Conservation (phyloP, 192 early-diverging fungal species). For the Podila epicladia region DNA sequence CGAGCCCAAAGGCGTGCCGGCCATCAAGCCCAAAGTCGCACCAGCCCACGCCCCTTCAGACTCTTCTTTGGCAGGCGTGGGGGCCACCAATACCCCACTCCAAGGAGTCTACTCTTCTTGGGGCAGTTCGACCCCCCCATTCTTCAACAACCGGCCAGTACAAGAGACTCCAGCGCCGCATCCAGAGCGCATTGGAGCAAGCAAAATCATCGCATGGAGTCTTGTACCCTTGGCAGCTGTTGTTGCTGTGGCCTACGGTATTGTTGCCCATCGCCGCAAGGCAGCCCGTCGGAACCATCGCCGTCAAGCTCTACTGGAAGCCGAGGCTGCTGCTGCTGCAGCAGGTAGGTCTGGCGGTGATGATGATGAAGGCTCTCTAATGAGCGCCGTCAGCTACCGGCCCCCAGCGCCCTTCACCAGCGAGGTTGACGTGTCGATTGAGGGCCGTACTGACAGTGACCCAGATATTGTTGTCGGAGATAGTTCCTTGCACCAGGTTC, state of each 20-base stretch:
- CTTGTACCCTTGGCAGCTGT: conserved; percentile 14
- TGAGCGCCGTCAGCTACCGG: conserved; percentile 41
- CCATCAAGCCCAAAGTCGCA: no score
- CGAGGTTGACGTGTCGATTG: conserved; percentile 29
- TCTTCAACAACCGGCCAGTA: no score
- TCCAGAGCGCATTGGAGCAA: no score
- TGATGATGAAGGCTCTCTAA: conserved; percentile 15
- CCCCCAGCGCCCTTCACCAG: conserved; percentile 44
- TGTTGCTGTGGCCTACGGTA: conserved; percentile 20
- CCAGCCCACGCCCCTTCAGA: no score
- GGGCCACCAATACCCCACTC: no score
- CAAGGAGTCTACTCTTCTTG: no score
- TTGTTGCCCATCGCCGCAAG: conserved; percentile 31
- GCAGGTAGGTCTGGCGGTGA: not conserved
- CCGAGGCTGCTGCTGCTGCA: conserved; percentile 7
- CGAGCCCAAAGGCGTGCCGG: no score
- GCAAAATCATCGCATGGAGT: no score
- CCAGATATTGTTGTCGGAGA: conserved; percentile 11
- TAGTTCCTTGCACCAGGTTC: conserved; percentile 8
- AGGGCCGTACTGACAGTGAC: conserved; percentile 10
- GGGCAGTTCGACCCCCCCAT: no score
- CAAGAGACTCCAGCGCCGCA: no score
- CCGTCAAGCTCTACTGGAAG: conserved; percentile 14
- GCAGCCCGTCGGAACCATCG: conserved; percentile 4
- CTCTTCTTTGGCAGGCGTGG: no score